Evolutionary conservation across 331 rosid species (phyloP), one percentile per base, ranked within the genome.

Genomic region (Rosa hybrid): DNA sequence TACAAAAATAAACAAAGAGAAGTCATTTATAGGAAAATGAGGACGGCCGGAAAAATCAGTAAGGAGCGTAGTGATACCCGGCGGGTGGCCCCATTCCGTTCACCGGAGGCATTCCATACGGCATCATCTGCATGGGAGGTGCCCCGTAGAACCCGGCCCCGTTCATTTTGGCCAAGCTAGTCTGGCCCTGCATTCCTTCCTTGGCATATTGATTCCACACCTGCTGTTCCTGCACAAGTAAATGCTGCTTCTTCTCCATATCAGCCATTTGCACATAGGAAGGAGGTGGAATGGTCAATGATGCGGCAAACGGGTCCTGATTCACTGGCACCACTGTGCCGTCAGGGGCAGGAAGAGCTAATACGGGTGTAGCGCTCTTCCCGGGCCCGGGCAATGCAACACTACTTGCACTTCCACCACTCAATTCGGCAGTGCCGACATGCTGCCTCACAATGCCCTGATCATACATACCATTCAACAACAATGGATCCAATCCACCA

Each of bases 211-310:
- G 99, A 74, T 93, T 87, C 99, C 99, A 96, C 44, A 89, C 30
- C 39, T 81, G 86, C 90, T 96, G 98, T 85, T 96, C 99, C 68
- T 96, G 96, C 83, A 78, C 83, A 7, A 96, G 90, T 46, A 91
- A 82, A 5, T 86, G 90, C 83, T 96, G 98, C 77, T 96, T 96
- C 91, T 90, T 96, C 88, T 96, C 99, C 93, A 96, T 87, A 65
- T 96, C 99, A 0, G 97, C 90, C 97, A 96, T 93, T 80, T 96
- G 99, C 83, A 96, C 99, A 86, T 96, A 96, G 2, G 98, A 87
- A 0, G 99, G 99, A 0, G 99, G 97, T 1, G 99, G 97, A 73
- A 96, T 34, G 44, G 41, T 68, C 80, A 91, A 75, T 0, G 99
- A 96, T 44, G 98, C 98, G 2, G 94, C 93, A 25, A 96, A 96